Evolutionary conservation across 805 yeast species (phyloP).

Genomic region (Starmera caribaea): DNA sequence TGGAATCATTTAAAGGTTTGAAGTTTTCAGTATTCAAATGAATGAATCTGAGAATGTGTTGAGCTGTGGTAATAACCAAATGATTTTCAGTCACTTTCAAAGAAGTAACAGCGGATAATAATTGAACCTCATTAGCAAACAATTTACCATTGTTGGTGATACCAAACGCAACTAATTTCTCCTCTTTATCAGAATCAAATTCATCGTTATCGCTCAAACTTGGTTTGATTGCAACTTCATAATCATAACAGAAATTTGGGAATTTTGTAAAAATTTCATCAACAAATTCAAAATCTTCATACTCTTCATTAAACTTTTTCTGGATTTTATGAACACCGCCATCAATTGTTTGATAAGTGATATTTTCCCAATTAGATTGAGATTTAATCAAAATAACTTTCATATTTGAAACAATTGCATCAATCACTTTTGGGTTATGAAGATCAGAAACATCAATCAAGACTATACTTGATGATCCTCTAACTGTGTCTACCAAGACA

Average conservation of each 20-base stretch:
- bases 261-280: constrained; percentile 35
- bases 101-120: constrained; percentile 76
- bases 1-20: constrained; percentile 29
- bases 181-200: constrained; percentile 16
- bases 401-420: constrained; percentile 33
- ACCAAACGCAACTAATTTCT: constrained; percentile 49
- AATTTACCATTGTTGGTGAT: constrained; percentile 68
- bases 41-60: constrained; percentile 70
- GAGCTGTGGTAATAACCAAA: constrained; percentile 79
- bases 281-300: constrained; percentile 20
- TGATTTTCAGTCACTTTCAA: constrained; percentile 62
- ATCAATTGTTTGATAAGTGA: constrained; percentile 54
- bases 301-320: constrained; percentile 8
- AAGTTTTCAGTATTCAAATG: constrained; percentile 44
- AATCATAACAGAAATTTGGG: constrained; percentile 62
- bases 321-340: constrained; percentile 42
- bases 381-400: constrained; percentile 50
- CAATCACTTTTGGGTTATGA: constrained; percentile 29
- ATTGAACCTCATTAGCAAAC: constrained; percentile 46
- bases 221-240: constrained; percentile 30
- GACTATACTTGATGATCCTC: constrained; percentile 37
- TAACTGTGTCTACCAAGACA: constrained; percentile 46
- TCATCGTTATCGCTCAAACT: constrained; percentile 11
- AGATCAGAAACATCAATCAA: constrained; percentile 37
- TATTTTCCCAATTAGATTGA: constrained; percentile 37